phyloP scores from a whole-genome alignment of 805 yeast species.

The Kluyveromyces aestuarii region DNA sequence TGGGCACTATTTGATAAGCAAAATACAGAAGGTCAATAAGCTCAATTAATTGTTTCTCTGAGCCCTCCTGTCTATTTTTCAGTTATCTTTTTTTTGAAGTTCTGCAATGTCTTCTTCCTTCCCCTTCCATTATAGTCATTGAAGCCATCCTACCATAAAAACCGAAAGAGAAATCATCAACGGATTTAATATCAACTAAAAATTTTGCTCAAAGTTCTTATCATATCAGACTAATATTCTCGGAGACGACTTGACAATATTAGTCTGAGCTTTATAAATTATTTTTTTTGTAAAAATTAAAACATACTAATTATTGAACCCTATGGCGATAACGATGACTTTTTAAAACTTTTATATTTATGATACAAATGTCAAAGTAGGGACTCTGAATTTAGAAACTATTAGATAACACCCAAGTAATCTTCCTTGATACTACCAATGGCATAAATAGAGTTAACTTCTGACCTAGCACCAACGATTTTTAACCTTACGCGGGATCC shows the following conservation, averaged over 20 bases:
- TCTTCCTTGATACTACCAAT: slow-evolving; percentile 98
- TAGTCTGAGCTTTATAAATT: too few relatives aligned
- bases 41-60: neutral
- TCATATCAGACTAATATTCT: too few relatives aligned
- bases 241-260: too few relatives aligned
- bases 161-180: too few relatives aligned
- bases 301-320: neutral
- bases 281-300: neutral
- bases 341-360: neutral
- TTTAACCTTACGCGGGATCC: slow-evolving; percentile 90
- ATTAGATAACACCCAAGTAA: slow-evolving; percentile 69
- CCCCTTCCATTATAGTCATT: neutral
- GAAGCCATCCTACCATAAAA: neutral
- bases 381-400: neutral
- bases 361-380: neutral
- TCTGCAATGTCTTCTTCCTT: neutral
- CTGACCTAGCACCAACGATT: slow-evolving; percentile 95
- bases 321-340: neutral
- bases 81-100: too few relatives aligned
- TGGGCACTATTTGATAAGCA: slow-evolving; percentile 23
- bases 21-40: neutral
- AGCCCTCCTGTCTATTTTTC: neutral
- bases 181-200: too few relatives aligned
- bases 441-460: slow-evolving; percentile 94
- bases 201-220: too few relatives aligned